phyloP scores from a whole-genome alignment of 768 basidiomycete species.

The Mycena floridula region DNA sequence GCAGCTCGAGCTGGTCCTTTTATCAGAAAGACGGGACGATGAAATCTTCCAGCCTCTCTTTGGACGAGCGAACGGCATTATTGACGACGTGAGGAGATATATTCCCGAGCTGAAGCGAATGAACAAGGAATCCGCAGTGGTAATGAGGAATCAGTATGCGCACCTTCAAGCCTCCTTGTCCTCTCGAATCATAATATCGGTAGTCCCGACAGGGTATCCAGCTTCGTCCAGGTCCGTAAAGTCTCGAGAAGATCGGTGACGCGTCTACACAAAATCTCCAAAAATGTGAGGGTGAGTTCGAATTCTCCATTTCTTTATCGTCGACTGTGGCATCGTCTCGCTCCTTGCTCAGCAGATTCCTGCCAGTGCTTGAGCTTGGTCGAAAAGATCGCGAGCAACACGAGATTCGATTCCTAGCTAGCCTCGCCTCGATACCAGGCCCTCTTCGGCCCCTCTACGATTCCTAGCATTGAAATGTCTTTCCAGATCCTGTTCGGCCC shows the following conservation, averaged over 20 bases:
- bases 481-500: no score
- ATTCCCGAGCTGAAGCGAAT: constrained; percentile 14
- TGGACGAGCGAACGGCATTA: constrained; percentile 19
- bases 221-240: constrained; percentile 15
- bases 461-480: no score
- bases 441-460: no score
- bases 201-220: constrained; percentile 19
- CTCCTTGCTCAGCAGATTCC: constrained; percentile 11
- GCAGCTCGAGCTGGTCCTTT: constrained; percentile 24
- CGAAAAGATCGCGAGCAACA: constrained; percentile 27
- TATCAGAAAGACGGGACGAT: constrained; percentile 21
- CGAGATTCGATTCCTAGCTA: no score
- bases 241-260: constrained; percentile 23
- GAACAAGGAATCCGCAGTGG: not conserved
- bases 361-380: constrained; percentile 13
- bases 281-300: constrained; percentile 25
- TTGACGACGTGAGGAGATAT: constrained; percentile 22
- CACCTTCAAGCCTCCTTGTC: no score
- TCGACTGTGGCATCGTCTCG: constrained; percentile 6
- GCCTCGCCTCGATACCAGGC: no score
- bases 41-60: constrained; percentile 23
- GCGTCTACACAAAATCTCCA: constrained; percentile 25
- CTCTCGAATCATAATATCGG: constrained; percentile 22
- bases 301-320: constrained; percentile 17
- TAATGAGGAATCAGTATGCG: constrained; percentile 3